phyloP scores from a whole-genome alignment of 805 yeast genomes.

The Ogataea naganishii region DNA sequence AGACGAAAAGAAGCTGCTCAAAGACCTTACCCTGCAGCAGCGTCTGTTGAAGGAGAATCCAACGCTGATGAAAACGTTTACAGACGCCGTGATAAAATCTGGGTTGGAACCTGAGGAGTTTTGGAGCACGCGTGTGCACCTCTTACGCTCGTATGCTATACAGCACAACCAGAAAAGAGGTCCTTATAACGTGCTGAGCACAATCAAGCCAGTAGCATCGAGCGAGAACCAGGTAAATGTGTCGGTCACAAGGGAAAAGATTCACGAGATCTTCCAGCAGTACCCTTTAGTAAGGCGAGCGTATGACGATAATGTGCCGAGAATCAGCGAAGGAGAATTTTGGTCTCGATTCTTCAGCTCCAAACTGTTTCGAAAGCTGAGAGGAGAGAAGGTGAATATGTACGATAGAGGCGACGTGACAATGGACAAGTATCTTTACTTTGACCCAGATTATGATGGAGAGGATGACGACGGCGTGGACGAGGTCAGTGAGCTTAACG shows the following conservation, averaged over 20 bases:
- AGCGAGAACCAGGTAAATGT: conserved; percentile 91
- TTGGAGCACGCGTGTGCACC: conserved; percentile 77
- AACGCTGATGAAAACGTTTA: conserved; percentile 62
- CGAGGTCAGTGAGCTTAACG: conserved; percentile 9
- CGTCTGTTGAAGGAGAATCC: conserved; percentile 63
- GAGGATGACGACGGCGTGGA: conserved; percentile 28
- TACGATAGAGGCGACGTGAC: conserved; percentile 78
- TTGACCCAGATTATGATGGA: conserved; percentile 49
- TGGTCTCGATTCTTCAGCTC: conserved; percentile 96
- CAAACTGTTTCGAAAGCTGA: conserved; percentile 71
- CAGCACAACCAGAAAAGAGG: conserved; percentile 81
- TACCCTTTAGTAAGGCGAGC: conserved; percentile 89
- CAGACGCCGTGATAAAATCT: conserved; percentile 76
- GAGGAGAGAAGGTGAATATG: conserved; percentile 77
- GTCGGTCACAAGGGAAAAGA: conserved; percentile 83
- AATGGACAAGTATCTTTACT: conserved; percentile 72
- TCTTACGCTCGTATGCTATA: conserved; percentile 78
- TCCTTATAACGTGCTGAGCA: conserved; percentile 86
- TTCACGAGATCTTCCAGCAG: conserved; percentile 81
- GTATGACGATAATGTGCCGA: conserved; percentile 85
- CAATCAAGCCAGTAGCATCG: conserved; percentile 89
- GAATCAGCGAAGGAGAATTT: conserved; percentile 80
- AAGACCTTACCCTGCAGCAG: conserved; percentile 74
- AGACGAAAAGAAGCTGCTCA: conserved; percentile 50
- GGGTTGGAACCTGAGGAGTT: conserved; percentile 75